Conservation (phyloP, 1,284 basidiomycete genomes). For the Xerocomus cyaneibrunnescens region DNA sequence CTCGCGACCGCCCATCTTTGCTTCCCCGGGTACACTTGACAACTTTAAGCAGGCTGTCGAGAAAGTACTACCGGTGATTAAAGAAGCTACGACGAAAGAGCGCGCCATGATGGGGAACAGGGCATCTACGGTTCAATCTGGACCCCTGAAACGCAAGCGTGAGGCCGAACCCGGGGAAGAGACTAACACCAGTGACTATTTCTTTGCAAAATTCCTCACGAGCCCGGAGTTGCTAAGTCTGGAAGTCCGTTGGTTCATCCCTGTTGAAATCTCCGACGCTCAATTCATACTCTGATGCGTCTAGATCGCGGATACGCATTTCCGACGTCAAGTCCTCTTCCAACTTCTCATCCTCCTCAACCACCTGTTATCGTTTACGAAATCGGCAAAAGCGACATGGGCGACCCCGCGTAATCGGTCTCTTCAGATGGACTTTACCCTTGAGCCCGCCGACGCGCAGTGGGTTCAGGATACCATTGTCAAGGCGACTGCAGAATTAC, state of each 20-base stretch:
- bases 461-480: conserved; percentile 72
- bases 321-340: conserved; percentile 89
- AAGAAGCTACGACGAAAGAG: conserved; percentile 82
- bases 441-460: conserved; percentile 61
- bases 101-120: conserved; percentile 77
- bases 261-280: conserved; percentile 1
- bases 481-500: conserved; percentile 67
- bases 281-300: conserved; percentile 7
- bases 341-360: conserved; percentile 83
- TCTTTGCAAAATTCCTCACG: conserved; percentile 90
- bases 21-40: conserved; percentile 50
- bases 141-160: conserved; percentile 61
- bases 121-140: conserved; percentile 39
- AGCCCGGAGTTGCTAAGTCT: conserved; percentile 83
- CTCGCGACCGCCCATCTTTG: conserved; percentile 67
- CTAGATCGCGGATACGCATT: conserved; percentile 83
- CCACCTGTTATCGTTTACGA: conserved; percentile 78
- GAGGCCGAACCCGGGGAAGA: conserved; percentile 52
- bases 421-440: conserved; percentile 76
- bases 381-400: conserved; percentile 63
- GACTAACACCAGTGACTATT: conserved; percentile 63
- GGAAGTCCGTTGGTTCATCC: conserved; percentile 53
- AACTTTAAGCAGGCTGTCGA: conserved; percentile 68
- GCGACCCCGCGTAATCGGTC: conserved; percentile 63
- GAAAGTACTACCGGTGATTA: conserved; percentile 72